Conservation (phyloP, 768 basidiomycete species). For the Naganishia vishniacii region DNA sequence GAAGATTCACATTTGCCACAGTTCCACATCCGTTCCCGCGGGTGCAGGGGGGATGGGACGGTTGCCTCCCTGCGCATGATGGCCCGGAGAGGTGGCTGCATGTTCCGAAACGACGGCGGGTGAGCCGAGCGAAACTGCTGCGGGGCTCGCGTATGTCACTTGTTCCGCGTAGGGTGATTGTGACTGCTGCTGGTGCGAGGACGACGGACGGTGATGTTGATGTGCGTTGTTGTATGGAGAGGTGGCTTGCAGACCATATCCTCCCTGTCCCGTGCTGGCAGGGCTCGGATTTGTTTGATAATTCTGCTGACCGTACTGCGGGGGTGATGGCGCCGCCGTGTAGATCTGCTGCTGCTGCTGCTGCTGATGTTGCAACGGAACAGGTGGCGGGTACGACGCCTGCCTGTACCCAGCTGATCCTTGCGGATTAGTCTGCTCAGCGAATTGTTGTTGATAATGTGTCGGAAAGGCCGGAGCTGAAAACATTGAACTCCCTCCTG, state of each 20-base stretch:
- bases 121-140: neutral
- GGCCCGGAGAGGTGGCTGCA: neutral
- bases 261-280: neutral
- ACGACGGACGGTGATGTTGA: slow-evolving; percentile 20
- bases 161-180: neutral
- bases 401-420: neutral
- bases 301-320: neutral
- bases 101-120: neutral
- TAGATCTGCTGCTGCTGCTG: slow-evolving; percentile 20
- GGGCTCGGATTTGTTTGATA: neutral
- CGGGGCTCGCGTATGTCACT: neutral
- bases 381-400: slow-evolving; percentile 2
- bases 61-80: neutral
- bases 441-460: slow-evolving; percentile 18
- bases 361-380: no score
- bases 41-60: slow-evolving; percentile 2
- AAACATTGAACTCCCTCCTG: neutral
- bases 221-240: slow-evolving; percentile 18
- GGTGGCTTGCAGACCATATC: neutral
- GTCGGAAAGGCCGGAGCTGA: slow-evolving; percentile 6
- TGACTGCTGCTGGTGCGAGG: slow-evolving; percentile 27
- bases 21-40: slow-evolving; percentile 17
- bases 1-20: slow-evolving; percentile 19
- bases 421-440: neutral
- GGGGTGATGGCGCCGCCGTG: neutral